Base-by-base conservation (phyloP, 2,329 filamentous ascomycete genomes). In the Sporothrix inflata region DNA sequence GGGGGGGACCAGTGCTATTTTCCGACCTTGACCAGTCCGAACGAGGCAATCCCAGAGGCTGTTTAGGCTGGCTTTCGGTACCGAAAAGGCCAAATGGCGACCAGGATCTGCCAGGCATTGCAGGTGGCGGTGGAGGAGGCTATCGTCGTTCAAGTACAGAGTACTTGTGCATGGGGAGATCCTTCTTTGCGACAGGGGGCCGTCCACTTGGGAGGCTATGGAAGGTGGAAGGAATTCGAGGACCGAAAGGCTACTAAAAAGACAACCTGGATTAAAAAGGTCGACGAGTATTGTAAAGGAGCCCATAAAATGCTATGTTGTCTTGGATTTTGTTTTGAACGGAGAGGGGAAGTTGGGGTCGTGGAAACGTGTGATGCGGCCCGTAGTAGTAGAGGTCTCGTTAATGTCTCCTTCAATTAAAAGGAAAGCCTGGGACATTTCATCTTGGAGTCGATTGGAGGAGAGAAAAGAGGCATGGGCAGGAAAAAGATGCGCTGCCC, bases 31-130 rank as follows among this genome's bases (percentile, higher is more conserved):
- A 40, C 65, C 65, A 51, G 45, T 67, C 66, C 66, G 21, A 57
- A 27, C 21, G 55, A 27, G 65, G 65, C 49, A 57, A 60, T 60
- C 16, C 24, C 38, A 57, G 21, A 42, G 21, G 38, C 24, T 34
- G n/a, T 47, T 69, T 69, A 60, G 67, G n/a, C 68, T 60, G 53
- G 38, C 38, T 38, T 40, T 70, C 68, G 53, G 53, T 38, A 70
- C 68, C 68, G 53, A 61, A 49, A 69, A 55, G 66, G 66, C 47
- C 66, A 55, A 42, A 69, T 14, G n/a, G 47, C 16, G 40, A 42
- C 47, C 53, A 70, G 67, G 38, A 68, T 68, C 45, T 47, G 45
- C 45, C 47, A 53, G 42, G 42, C 14, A 24, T 67, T 21, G 27
- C 16, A 67, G 45, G 27, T 67, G 45, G 63, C 63, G 11, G 45